phyloP scores from a whole-genome alignment of 331 rosid genomes.

The Malus hybrid region DNA sequence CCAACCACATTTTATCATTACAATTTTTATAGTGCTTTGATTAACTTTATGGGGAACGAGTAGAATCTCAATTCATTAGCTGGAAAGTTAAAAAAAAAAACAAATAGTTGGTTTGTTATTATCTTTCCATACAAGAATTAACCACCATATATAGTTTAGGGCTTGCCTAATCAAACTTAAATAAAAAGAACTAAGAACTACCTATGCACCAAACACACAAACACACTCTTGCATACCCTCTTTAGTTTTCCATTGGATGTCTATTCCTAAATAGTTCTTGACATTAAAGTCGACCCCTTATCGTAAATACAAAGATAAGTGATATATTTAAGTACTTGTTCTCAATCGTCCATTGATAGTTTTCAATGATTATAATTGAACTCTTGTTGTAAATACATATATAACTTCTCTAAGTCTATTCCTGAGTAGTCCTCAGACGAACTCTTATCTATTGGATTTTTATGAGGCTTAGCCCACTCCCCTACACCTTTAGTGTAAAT shows the following conservation, averaged over 20 bases:
- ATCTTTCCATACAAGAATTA: background rate
- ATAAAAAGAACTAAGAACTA: background rate
- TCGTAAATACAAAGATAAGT: background rate
- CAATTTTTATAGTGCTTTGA: background rate
- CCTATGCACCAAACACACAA: background rate
- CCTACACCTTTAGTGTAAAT: too few relatives aligned
- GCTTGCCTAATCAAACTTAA: background rate
- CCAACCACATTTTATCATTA: constrained; percentile 13
- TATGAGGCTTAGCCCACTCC: too few relatives aligned
- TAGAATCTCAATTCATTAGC: constrained; percentile 14
- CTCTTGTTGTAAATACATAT: too few relatives aligned
- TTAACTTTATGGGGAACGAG: background rate
- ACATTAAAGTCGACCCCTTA: background rate
- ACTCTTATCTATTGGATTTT: background rate
- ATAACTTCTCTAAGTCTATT: too few relatives aligned
- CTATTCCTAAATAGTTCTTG: background rate
- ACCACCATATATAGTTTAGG: background rate
- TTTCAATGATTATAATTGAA: too few relatives aligned
- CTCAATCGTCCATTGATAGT: background rate
- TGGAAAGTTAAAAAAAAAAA: background rate
- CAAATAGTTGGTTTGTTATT: constrained; percentile 7
- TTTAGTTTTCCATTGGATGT: background rate
- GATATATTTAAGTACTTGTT: background rate
- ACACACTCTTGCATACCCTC: background rate
- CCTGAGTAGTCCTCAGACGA: background rate